Conservation (phyloP, 73 alveolate species). For the Tetrahymena thermophila region DNA sequence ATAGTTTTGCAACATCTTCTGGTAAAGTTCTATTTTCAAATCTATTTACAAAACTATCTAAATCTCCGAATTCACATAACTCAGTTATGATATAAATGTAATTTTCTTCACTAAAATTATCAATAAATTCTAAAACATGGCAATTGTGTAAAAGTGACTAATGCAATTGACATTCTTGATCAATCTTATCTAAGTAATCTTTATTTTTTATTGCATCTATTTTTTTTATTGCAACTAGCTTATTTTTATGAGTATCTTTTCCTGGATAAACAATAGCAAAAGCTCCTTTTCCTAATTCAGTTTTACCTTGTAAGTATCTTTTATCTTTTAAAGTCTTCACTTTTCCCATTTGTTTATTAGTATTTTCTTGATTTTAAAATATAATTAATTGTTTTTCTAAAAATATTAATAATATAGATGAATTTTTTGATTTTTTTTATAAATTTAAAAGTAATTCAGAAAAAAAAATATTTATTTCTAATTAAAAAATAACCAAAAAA, state of each 20-base stretch:
- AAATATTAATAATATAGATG: too few species aligned
- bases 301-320: neutral
- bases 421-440: too few species aligned
- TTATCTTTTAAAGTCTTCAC: neutral
- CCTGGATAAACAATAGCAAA: neutral
- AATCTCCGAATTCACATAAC: neutral
- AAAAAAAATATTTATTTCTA: too few species aligned
- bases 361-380: neutral
- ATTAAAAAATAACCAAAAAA: neutral
- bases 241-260: neutral
- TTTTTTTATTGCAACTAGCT: neutral
- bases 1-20: slow-evolving; percentile 13
- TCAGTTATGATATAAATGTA: neutral
- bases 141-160: neutral
- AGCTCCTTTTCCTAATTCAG: neutral
- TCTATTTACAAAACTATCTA: neutral
- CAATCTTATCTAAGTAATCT: neutral
- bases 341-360: neutral
- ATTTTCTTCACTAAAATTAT: neutral
- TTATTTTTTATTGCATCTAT: neutral
- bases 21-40: neutral
- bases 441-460: neutral
- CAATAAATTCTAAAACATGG: neutral
- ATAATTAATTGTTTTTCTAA: neutral
- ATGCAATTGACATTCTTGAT: neutral